phyloP scores from a whole-genome alignment of 192 early-diverging fungal species.

The Linderina pennispora region DNA sequence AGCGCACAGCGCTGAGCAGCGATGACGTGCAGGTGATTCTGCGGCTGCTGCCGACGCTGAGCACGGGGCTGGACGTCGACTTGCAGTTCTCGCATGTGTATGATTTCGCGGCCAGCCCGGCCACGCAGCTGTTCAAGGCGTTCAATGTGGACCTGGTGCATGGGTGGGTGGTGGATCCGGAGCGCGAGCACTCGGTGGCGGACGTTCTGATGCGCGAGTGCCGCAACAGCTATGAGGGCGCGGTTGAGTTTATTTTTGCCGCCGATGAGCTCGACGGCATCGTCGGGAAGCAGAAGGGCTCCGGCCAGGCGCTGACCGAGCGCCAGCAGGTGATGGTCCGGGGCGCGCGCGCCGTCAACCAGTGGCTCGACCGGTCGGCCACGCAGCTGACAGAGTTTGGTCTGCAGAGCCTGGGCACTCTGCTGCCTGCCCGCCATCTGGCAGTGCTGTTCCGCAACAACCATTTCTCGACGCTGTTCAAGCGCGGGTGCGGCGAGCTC shows the following conservation, averaged over 20 bases:
- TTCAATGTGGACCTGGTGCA: constrained; percentile 80
- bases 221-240: constrained; percentile 67
- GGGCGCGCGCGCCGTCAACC: constrained; percentile 45
- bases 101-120: constrained; percentile 62
- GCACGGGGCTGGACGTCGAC: constrained; percentile 73
- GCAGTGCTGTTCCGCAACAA: constrained; percentile 92
- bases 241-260: constrained; percentile 72
- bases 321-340: constrained; percentile 10
- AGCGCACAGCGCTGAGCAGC: neutral
- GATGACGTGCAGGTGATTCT: constrained; percentile 5
- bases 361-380: constrained; percentile 68
- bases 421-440: constrained; percentile 51
- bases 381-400: constrained; percentile 85
- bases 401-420: constrained; percentile 56
- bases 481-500: constrained; percentile 46
- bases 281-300: constrained; percentile 1
- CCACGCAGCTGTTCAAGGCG: constrained; percentile 62
- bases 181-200: constrained; percentile 49
- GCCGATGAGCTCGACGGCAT: constrained; percentile 46
- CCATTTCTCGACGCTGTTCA: constrained; percentile 77
- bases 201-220: constrained; percentile 44
- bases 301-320: neutral
- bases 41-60: constrained; percentile 27
- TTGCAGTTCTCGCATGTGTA: constrained; percentile 68
- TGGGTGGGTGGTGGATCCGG: constrained; percentile 81